Evolutionary conservation across 306 rosid genomes (phyloP), one percentile per base, ranked within the genome.

Genomic region (Parietaria judaica): DNA sequence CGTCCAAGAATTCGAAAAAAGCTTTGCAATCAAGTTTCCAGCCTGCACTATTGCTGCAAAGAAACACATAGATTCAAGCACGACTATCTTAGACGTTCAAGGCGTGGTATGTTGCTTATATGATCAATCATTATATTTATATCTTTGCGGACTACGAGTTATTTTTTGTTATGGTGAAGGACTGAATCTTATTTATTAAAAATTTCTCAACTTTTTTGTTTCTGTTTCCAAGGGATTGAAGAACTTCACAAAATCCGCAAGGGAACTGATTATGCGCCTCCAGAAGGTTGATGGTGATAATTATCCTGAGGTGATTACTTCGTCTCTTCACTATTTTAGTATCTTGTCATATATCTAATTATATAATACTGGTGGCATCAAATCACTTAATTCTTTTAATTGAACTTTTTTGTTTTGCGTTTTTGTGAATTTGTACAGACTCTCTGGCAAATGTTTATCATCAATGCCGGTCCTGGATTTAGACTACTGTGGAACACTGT

Each of bases 381-480:
- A 5, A 9, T 12, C 11, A 54, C 62, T 10, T 36, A 11, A 14
- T 57, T 4, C 38, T 54, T 23, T 55, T 52, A 53, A 36, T 69
- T 71, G 55, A 43, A 55, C 7, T 11, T 17, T 38, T 67, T 69
- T 23, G 54, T 16, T 65, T 52, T 45, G 63, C 34, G 39, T 36
- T 3, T 70, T 64, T 64, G 15, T 9, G 6, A 67, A 48, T 23
- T 23, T 23, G 31, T 71, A 48, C 89, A 92, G 99, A 92, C 99
- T 66, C 94, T 92, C 49, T 78, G 70, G 72, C 96, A 92, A 81
- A 92, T 92, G 99, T 88, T 86, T 72, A 86, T 92, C 63, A 92
- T 92, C 68, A 92, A 92, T 81, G 99, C 96, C 67, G 97, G 99
- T 66, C 87, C 90, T 54, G 99, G 99, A 66, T 92, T 92, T 75